A percentile compares a stretch with the other conserved stretches of the same genome.
phyloP scores from a whole-genome alignment of 2,329 filamentous ascomycete genomes.

The Bipolaris gigantea region DNA sequence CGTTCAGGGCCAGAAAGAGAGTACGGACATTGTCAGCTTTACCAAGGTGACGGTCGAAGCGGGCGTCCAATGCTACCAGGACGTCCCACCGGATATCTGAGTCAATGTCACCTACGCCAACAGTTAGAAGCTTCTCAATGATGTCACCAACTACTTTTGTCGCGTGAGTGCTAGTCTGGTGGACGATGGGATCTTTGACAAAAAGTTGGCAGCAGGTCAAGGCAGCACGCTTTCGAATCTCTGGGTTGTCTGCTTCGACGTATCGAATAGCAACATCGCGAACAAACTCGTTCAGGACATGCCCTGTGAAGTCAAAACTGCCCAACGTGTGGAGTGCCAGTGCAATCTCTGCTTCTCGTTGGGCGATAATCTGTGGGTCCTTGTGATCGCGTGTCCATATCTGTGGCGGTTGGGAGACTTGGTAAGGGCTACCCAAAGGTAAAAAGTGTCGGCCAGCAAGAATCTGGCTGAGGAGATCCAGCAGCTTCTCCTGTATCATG shows the following conservation, averaged over 20 bases:
- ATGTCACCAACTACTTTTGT: slow-evolving; percentile 97
- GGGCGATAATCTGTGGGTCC: slow-evolving; percentile 78
- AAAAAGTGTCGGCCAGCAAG: slow-evolving; percentile 91
- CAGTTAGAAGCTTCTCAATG: slow-evolving; percentile 92
- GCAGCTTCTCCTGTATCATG: slow-evolving; percentile 87
- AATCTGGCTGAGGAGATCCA: slow-evolving; percentile 93
- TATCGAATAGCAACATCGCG: slow-evolving; percentile 98
- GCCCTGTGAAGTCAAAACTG: slow-evolving; percentile 90
- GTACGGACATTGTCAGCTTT: slow-evolving; percentile 97
- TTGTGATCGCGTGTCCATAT: slow-evolving; percentile 86
- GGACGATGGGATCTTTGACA: slow-evolving; percentile 93
- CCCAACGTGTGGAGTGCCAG: slow-evolving; percentile 91
- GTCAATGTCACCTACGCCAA: slow-evolving; percentile 88
- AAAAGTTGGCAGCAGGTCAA: slow-evolving; percentile 98
- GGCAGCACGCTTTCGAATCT: slow-evolving; percentile 90
- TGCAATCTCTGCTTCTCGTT: slow-evolving; percentile 82
- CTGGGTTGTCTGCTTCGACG: slow-evolving; percentile 91
- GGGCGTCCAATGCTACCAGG: slow-evolving; percentile 82
- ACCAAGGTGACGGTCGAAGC: slow-evolving; percentile 94
- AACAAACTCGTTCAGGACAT: slow-evolving; percentile 97
- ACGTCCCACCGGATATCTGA: slow-evolving; percentile 87
- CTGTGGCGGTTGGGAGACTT: slow-evolving; percentile 77
- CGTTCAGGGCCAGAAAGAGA: slow-evolving; percentile 91
- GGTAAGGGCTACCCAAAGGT: slow-evolving; percentile 86
- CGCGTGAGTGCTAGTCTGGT: slow-evolving; percentile 95